phyloP scores from a whole-genome alignment of 2,329 filamentous ascomycete genomes.

The Neonectria punicea region DNA sequence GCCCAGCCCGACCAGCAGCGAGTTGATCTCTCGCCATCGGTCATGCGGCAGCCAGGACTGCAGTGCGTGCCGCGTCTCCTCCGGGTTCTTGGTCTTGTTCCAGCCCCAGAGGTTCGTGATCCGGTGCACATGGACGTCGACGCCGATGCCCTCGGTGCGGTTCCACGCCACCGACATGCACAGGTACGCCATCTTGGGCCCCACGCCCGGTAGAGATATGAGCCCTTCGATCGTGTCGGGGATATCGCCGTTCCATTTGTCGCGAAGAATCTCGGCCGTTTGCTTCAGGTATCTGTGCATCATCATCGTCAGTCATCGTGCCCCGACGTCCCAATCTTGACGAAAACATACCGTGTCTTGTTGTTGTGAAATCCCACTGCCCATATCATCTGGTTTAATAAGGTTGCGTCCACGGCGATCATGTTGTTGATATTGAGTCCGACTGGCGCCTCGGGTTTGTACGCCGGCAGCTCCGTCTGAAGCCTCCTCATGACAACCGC shows the following conservation, averaged over 20 bases:
- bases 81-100: conserved; percentile 83
- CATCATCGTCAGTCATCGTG: conserved; percentile 28
- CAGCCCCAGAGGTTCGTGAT: conserved; percentile 96
- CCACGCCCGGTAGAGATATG: conserved; percentile 83
- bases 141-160: conserved; percentile 80
- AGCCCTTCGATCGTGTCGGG: conserved; percentile 81
- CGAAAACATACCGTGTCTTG: conserved; percentile 72
- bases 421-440: conserved; percentile 82
- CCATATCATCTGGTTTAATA: conserved; percentile 78
- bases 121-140: conserved; percentile 94
- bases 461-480: conserved; percentile 75
- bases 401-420: conserved; percentile 73
- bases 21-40: conserved; percentile 92
- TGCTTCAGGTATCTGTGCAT: conserved; percentile 71
- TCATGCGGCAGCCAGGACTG: conserved; percentile 86
- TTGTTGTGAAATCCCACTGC: conserved; percentile 95
- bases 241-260: conserved; percentile 79
- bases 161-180: conserved; percentile 80
- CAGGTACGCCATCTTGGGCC: conserved; percentile 94
- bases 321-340: background rate
- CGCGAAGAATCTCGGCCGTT: conserved; percentile 76
- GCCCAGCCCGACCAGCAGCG: conserved; percentile 86
- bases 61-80: conserved; percentile 80
- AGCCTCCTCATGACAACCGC: conserved; percentile 83
- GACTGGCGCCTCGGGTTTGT: conserved; percentile 53